phyloP scores from a whole-genome alignment of 345 rosid species.

The Salix viminalis region DNA sequence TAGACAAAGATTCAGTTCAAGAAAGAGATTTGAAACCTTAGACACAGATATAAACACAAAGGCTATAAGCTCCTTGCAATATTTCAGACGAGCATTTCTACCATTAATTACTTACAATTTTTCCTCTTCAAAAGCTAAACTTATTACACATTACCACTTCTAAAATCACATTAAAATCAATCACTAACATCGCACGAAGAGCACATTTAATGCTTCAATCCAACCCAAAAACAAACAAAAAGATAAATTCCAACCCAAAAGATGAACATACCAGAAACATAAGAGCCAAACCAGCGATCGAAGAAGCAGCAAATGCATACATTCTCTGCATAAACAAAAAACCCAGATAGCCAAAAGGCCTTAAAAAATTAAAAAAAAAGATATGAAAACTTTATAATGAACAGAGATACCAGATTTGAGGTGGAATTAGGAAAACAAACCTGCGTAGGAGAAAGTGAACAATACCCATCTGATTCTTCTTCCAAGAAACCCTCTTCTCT shows the following conservation, averaged over 20 bases:
- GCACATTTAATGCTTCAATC: background rate
- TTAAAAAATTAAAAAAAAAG: background rate
- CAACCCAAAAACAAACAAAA: background rate
- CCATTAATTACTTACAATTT: background rate
- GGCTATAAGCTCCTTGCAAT: background rate
- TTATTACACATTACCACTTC: background rate
- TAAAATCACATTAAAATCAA: background rate
- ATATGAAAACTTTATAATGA: background rate
- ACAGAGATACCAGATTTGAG: background rate
- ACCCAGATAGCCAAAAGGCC: conserved; percentile 7
- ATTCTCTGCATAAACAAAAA: conserved; percentile 48
- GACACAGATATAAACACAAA: background rate
- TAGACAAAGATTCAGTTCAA: background rate
- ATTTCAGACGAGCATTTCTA: background rate
- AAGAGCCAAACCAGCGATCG: conserved; percentile 55
- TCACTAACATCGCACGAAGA: background rate
- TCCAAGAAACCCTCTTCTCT: conserved; percentile 41
- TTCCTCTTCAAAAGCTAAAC: background rate
- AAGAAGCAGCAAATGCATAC: conserved; percentile 64
- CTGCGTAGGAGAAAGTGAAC: conserved; percentile 73
- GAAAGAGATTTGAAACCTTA: background rate
- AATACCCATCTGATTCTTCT: conserved; percentile 65
- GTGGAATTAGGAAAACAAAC: conserved; percentile 24
- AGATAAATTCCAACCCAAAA: background rate
- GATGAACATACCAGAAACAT: conserved; percentile 65